Conservation (phyloP, 768 basidiomycete genomes). For the Lentinula sp. region DNA sequence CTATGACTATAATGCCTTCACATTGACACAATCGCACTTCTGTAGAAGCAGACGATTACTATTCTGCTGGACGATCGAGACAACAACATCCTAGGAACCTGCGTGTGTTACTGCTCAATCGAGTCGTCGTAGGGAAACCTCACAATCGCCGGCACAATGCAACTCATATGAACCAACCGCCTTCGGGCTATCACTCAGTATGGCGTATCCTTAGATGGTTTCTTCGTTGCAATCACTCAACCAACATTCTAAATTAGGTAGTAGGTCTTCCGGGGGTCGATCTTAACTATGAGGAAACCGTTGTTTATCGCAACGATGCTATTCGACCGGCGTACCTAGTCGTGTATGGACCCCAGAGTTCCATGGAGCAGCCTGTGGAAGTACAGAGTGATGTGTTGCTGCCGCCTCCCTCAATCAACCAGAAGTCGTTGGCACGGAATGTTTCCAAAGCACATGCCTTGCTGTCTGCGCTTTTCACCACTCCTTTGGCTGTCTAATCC, state of each 20-base stretch:
- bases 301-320: conserved; percentile 61
- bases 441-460: conserved; percentile 26
- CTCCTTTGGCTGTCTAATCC: conserved; percentile 31
- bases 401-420: background rate
- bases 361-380: background rate
- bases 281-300: conserved; percentile 65
- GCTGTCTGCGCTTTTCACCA: conserved; percentile 38
- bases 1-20: background rate
- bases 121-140: conserved; percentile 60
- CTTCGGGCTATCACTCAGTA: conserved; percentile 58
- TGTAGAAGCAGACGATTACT: conserved; percentile 64
- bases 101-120: conserved; percentile 50
- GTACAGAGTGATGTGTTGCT: background rate
- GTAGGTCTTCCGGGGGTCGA: conserved; percentile 58
- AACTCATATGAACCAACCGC: conserved; percentile 40
- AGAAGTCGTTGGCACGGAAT: conserved; percentile 2
- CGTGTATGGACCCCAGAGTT: conserved; percentile 35
- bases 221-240: background rate
- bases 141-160: conserved; percentile 44
- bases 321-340: conserved; percentile 61
- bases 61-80: conserved; percentile 10
- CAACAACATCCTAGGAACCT: conserved; percentile 33
- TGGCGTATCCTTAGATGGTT: conserved; percentile 5
- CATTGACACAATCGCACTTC: background rate
- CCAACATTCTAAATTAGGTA: conserved; percentile 30